Evolutionary conservation across 441 rosid genomes (phyloP).

Genomic region (Populus hybrid): DNA sequence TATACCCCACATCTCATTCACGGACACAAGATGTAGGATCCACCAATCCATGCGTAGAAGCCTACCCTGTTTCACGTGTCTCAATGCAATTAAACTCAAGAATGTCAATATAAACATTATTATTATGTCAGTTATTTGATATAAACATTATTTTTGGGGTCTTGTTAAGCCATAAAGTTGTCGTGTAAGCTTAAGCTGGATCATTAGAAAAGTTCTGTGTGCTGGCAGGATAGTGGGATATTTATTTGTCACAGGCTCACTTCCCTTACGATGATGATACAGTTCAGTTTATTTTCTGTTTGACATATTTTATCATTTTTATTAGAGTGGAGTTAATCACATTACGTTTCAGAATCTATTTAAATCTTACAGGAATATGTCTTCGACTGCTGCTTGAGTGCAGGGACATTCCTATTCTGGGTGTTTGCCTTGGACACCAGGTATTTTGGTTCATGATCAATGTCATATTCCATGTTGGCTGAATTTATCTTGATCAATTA

Average conservation of each 20-base stretch:
- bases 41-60: background rate
- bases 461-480: background rate
- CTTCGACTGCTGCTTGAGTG: constrained; percentile 80
- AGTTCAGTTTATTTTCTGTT: background rate
- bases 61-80: background rate
- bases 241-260: background rate
- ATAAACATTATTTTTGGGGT: background rate
- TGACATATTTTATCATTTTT: background rate
- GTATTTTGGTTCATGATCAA: constrained; percentile 26
- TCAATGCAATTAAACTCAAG: background rate
- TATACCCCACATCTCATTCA: background rate
- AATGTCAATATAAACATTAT: background rate
- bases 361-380: constrained; percentile 73
- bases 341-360: constrained; percentile 19
- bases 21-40: background rate
- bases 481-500: background rate
- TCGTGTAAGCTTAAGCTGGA: background rate
- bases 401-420: constrained; percentile 84
- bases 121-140: background rate
- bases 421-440: constrained; percentile 98
- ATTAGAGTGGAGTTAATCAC: constrained; percentile 6
- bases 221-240: background rate
- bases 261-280: background rate
- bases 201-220: background rate
- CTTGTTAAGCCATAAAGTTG: background rate